Evolutionary conservation across 805 yeast genomes (phyloP).

Genomic region (Starmerella stigmatis): DNA sequence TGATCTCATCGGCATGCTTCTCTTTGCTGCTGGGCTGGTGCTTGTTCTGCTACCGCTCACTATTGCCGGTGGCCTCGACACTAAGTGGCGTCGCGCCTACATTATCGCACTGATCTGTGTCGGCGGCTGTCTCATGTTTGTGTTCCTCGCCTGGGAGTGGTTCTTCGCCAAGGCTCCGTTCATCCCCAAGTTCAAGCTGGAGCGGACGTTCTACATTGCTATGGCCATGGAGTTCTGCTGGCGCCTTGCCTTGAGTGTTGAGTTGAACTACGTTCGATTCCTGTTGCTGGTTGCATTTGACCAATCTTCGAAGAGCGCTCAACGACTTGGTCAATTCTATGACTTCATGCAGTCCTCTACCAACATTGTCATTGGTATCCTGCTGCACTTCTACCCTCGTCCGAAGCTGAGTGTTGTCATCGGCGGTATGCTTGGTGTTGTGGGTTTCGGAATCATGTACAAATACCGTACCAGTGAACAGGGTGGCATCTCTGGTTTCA

Average conservation of each 20-base stretch:
- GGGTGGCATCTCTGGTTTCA: constrained; percentile 41
- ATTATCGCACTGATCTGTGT: constrained; percentile 55
- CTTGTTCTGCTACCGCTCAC: constrained; percentile 63
- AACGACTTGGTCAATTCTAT: constrained; percentile 50
- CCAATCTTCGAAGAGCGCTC: constrained; percentile 51
- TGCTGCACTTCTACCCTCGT: constrained; percentile 40
- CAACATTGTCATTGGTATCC: constrained; percentile 49
- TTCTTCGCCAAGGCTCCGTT: constrained; percentile 38
- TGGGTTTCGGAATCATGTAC: constrained; percentile 51
- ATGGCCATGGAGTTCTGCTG: constrained; percentile 46
- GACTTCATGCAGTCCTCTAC: constrained; percentile 55
- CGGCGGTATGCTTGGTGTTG: constrained; percentile 49
- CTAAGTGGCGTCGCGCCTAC: constrained; percentile 49
- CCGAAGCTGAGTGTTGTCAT: constrained; percentile 50
- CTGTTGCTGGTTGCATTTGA: constrained; percentile 56
- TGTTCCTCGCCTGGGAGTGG: constrained; percentile 49
- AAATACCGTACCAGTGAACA: constrained; percentile 44
- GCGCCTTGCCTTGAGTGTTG: constrained; percentile 55
- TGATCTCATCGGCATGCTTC: constrained; percentile 57
- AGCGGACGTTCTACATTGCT: constrained; percentile 56
- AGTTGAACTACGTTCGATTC: constrained; percentile 55
- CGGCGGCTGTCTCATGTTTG: constrained; percentile 52
- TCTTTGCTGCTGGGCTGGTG: constrained; percentile 48
- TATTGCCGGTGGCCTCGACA: constrained; percentile 52
- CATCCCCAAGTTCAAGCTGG: constrained; percentile 47